Percentiles rank a stretch among this genome's conserved stretches.
phyloP scores from a whole-genome alignment of 371 early-diverging fungal species.

The Mucor plumbeus region DNA sequence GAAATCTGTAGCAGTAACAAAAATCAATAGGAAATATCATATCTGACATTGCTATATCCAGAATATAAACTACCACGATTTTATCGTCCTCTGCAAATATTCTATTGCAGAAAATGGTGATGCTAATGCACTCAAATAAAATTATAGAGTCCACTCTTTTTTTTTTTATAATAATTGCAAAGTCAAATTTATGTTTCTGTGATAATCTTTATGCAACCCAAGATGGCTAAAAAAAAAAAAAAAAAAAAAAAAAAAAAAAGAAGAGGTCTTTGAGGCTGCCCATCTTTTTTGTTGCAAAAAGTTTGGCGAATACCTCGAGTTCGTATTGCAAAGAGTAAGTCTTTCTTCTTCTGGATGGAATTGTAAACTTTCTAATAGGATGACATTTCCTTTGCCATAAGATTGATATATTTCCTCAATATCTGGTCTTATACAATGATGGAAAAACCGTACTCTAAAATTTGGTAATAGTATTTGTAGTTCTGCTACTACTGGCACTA shows the following conservation, averaged over 20 bases:
- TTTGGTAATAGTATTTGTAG: conserved; percentile 77
- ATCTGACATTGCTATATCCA: conserved; percentile 63
- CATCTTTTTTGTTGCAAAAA: no score
- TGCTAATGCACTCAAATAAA: conserved; percentile 96
- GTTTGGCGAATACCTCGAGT: neutral
- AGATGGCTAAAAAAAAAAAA: conserved; percentile 96
- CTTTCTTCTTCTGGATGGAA: conserved; percentile 98
- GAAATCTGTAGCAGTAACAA: conserved; percentile 82
- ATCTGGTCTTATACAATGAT: no score
- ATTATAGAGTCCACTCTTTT: conserved; percentile 83
- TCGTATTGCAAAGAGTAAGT: conserved; percentile 62
- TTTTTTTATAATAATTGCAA: conserved; percentile 90
- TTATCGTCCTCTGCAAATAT: neutral
- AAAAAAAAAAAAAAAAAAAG: no score
- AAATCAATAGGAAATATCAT: conserved; percentile 90
- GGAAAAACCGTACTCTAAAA: conserved; percentile 85
- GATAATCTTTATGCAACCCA: conserved; percentile 99
- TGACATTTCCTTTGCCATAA: conserved; percentile 80
- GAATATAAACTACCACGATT: conserved; percentile 59
- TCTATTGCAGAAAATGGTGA: conserved; percentile 79
- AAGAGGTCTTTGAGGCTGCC: conserved; percentile 84
- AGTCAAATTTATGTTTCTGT: conserved; percentile 97
- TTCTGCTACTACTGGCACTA: no score
- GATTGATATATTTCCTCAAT: conserved; percentile 55
- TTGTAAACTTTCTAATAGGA: conserved; percentile 95